These are phyloP conservation scores for Microthyrium microscopicum DNA, from an alignment of 2,329 filamentous ascomycete species.

Conservation along the genomic window DNA sequence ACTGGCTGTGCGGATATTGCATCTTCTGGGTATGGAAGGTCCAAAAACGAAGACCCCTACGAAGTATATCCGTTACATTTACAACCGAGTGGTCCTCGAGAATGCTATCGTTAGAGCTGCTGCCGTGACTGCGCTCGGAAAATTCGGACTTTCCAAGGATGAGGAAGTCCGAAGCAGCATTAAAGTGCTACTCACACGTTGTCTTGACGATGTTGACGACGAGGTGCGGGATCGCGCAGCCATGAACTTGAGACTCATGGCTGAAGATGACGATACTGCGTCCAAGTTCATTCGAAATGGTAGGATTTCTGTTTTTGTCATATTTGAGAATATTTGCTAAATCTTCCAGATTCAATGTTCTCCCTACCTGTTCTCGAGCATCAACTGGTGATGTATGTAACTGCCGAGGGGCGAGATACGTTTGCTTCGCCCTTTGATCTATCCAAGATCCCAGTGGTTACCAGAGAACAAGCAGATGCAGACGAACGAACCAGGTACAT, in stretches of 20 bases:
- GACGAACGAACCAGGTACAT: constrained; percentile 93
- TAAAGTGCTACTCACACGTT: constrained; percentile 77
- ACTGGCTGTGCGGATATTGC: constrained; percentile 83
- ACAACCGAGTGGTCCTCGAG: constrained; percentile 93
- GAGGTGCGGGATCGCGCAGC: constrained; percentile 93
- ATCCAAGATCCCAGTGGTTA: constrained; percentile 78
- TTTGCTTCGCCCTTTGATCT: constrained; percentile 84
- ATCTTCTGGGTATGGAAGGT: constrained; percentile 84
- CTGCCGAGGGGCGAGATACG: constrained; percentile 70
- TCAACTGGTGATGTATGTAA: constrained; percentile 94
- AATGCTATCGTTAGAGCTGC: constrained; percentile 92
- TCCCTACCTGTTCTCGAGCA: constrained; percentile 67
- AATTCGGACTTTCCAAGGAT: constrained; percentile 93
- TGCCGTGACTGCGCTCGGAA: constrained; percentile 86
- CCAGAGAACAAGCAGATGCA: constrained; percentile 85
- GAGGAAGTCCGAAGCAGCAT: constrained; percentile 94
- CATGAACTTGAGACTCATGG: constrained; percentile 81
- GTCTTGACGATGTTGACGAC: constrained; percentile 91
- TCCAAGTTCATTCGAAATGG: constrained; percentile 88
- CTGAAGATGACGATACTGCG: constrained; percentile 75
- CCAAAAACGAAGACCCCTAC: constrained; percentile 91
- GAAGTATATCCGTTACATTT: constrained; percentile 98
- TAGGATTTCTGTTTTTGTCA: constrained; percentile 87
- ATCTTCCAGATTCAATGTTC: background rate
- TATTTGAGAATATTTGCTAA: no score